phyloP scores from a whole-genome alignment of 2,329 filamentous ascomycete genomes.

The Lachnellula cervina region DNA sequence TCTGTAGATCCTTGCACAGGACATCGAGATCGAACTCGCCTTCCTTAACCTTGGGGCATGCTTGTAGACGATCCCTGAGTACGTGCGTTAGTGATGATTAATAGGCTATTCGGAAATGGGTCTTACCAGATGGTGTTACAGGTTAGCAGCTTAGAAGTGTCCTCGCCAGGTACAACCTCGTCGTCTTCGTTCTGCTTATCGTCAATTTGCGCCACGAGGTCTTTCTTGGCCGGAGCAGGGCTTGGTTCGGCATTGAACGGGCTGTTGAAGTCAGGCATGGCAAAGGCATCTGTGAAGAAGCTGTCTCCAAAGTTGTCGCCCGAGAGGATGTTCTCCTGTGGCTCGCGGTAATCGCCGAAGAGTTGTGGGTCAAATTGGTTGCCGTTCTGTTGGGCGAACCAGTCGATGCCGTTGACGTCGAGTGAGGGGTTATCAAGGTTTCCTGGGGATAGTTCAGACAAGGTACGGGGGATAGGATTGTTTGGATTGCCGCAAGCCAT shows the following conservation, averaged over 20 bases:
- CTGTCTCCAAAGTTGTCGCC: constrained; percentile 45
- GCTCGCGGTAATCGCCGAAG: constrained; percentile 88
- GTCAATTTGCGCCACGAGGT: constrained; percentile 74
- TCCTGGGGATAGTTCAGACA: constrained; percentile 29
- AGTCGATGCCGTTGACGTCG: constrained; percentile 58
- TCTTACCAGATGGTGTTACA: constrained; percentile 93
- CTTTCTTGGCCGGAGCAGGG: constrained; percentile 51
- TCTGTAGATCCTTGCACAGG: constrained; percentile 85
- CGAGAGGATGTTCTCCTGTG: constrained; percentile 77
- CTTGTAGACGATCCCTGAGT: constrained; percentile 80
- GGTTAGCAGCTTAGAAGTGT: constrained; percentile 62
- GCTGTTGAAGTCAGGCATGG: constrained; percentile 69
- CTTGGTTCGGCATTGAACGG: constrained; percentile 65
- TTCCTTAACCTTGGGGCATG: constrained; percentile 78
- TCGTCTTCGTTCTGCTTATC: constrained; percentile 68
- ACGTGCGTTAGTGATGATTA: neutral
- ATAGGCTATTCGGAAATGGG: neutral
- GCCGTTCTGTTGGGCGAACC: constrained; percentile 73
- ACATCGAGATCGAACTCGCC: constrained; percentile 93
- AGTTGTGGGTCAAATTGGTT: constrained; percentile 87
- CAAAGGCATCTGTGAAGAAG: constrained; percentile 65
- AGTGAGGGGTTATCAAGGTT: constrained; percentile 33
- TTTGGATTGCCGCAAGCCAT: constrained; percentile 50
- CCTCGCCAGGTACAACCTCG: constrained; percentile 56
- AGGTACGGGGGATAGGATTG: constrained; percentile 47